phyloP scores from a whole-genome alignment of 495 filamentous ascomycete species.

The Ramalina peruviana region DNA sequence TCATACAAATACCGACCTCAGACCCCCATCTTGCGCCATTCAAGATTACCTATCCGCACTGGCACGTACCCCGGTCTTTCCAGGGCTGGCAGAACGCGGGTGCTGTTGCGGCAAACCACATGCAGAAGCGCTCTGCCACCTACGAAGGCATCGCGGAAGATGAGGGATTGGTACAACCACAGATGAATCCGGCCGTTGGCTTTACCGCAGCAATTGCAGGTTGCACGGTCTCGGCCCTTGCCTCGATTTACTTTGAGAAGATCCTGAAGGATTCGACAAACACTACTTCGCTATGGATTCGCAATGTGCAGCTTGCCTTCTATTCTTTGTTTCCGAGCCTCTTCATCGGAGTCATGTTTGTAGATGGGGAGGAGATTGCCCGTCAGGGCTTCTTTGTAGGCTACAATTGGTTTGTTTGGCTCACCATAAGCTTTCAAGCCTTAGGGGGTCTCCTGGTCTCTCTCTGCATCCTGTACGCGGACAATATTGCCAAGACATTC shows the following conservation, averaged over 20 bases:
- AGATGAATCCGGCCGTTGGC: slow-evolving; percentile 66
- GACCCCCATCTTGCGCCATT: slow-evolving; percentile 30
- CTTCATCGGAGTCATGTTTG: slow-evolving; percentile 71
- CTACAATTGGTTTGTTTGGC: slow-evolving; percentile 86
- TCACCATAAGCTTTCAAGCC: slow-evolving; percentile 67
- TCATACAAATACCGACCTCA: slow-evolving; percentile 65
- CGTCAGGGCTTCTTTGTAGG: slow-evolving; percentile 82
- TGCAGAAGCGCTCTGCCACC: slow-evolving; percentile 73
- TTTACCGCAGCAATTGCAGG: slow-evolving; percentile 61
- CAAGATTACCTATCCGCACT: slow-evolving; percentile 27
- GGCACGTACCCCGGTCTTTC: slow-evolving; percentile 62
- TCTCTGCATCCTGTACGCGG: slow-evolving; percentile 72
- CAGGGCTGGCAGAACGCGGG: slow-evolving; percentile 36
- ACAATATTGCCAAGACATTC: slow-evolving; percentile 83
- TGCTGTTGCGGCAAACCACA: slow-evolving; percentile 23
- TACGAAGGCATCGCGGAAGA: slow-evolving; percentile 90
- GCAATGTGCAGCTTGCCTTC: slow-evolving; percentile 86
- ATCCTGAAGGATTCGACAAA: slow-evolving; percentile 69
- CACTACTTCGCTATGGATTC: slow-evolving; percentile 67
- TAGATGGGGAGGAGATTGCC: slow-evolving; percentile 72
- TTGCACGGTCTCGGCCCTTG: slow-evolving; percentile 65
- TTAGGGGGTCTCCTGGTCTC: slow-evolving; percentile 70
- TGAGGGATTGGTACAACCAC: slow-evolving; percentile 42
- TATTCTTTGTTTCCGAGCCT: slow-evolving; percentile 82
- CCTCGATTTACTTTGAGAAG: slow-evolving; percentile 90